Conservation (phyloP, 495 filamentous ascomycete genomes). For the Melanomma pulvis-pyrius region DNA sequence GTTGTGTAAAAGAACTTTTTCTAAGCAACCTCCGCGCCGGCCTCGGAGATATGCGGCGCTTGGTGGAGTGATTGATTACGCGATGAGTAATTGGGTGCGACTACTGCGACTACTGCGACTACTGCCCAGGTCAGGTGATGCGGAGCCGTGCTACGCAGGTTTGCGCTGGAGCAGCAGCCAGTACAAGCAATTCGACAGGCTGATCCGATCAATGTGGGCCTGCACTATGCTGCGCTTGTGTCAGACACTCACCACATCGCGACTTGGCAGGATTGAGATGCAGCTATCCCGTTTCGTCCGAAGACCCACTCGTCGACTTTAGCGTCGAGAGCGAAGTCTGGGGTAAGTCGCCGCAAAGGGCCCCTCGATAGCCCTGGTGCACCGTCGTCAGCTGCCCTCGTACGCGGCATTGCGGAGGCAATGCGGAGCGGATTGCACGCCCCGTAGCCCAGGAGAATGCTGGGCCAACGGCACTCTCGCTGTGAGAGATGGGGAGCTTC, state of each 20-base stretch:
- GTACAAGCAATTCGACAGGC: not conserved
- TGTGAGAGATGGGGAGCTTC: not conserved
- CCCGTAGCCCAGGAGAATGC: not conserved
- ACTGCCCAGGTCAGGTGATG: not conserved
- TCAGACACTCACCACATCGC: too few relatives aligned
- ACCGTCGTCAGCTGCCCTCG: not conserved
- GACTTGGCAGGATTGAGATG: not conserved
- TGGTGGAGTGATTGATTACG: constrained; percentile 9
- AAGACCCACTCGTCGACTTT: constrained; percentile 2
- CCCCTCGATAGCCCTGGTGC: not conserved
- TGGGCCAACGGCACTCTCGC: not conserved
- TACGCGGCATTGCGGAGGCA: not conserved
- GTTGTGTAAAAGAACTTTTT: constrained; percentile 12
- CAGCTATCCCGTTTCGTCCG: not conserved
- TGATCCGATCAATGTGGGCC: too few relatives aligned
- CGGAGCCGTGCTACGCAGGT: too few relatives aligned
- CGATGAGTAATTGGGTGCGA: not conserved
- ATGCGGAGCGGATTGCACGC: not conserved
- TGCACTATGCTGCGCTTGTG: too few relatives aligned
- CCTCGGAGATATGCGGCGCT: constrained; percentile 25
- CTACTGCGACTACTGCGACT: not conserved
- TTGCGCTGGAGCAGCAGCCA: not conserved
- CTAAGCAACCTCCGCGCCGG: constrained; percentile 14
- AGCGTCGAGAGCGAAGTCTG: constrained; percentile 6
- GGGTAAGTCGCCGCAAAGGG: constrained; percentile 6